Conservation (phyloP, 306 rosid genomes). For the Trifolium repens region DNA sequence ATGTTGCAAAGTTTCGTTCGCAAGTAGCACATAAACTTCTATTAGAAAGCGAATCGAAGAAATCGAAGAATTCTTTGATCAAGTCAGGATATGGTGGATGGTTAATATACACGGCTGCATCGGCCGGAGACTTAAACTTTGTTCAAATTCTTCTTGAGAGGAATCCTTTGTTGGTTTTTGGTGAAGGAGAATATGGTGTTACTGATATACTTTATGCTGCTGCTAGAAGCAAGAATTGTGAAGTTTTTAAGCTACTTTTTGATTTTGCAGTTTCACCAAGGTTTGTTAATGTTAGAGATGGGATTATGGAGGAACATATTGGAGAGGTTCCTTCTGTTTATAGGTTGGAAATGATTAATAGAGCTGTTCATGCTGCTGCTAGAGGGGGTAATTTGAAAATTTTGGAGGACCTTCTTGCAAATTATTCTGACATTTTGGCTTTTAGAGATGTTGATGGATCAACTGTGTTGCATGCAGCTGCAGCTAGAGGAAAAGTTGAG, state of each 20-base stretch:
- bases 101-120: conserved; percentile 97
- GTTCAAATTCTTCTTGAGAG: conserved; percentile 49
- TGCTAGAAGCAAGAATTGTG: conserved; percentile 50
- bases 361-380: conserved; percentile 94
- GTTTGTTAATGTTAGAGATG: conserved; percentile 55
- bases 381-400: conserved; percentile 86
- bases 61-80: conserved; percentile 71
- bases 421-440: conserved; percentile 77
- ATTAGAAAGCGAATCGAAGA: conserved; percentile 67
- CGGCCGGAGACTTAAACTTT: conserved; percentile 82
- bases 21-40: conserved; percentile 76
- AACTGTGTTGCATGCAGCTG: conserved; percentile 89
- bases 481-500: conserved; percentile 91
- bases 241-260: conserved; percentile 47
- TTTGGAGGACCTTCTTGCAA: conserved; percentile 71
- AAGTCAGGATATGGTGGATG: conserved; percentile 91
- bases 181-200: conserved; percentile 53
- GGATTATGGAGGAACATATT: conserved; percentile 60
- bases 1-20: conserved; percentile 76
- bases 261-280: conserved; percentile 83
- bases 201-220: conserved; percentile 53
- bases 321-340: conserved; percentile 79
- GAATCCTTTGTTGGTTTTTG: conserved; percentile 49
- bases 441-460: conserved; percentile 84
- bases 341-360: conserved; percentile 82